Evolutionary conservation across 176 grass and related monocot genomes (phyloP), one percentile per base, ranked within the genome.

Genomic region (Oryza meyeriana): DNA sequence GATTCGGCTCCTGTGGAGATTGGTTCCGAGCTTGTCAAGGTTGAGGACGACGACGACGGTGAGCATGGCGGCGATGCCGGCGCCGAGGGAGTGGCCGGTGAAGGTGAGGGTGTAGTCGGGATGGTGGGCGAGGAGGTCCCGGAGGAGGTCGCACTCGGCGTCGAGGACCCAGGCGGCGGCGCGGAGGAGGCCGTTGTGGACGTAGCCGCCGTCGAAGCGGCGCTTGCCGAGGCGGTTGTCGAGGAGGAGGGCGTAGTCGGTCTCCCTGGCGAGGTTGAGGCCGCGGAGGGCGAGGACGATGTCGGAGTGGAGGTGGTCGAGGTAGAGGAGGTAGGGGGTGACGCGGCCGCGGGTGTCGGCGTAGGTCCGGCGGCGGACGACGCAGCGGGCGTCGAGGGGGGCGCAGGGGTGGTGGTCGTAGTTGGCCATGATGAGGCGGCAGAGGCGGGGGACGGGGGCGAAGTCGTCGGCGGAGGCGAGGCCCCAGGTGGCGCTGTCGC

Each of bases 141-240:
- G 66, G 36, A 97, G 77, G 0, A 94, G 27, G 81, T 97, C 85
- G 75, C 89, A 94, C 75, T 97, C 94, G 28, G 25, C 44, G 78
- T 97, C 94, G 84, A 97, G 84, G 14, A 97, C 84, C 81, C 94
- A 97, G 1, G 48, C 91, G 6, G 91, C 91, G 25, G 94, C 94
- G 6, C 91, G 85, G 75, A 97, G 73, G 52, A 97, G 87, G 14
- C 94, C 91, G 69, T 97, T 97, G 83, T 97, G 94, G 64, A 97
- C 94, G 82, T 94, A 97, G 0, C 91, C 94, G 4, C 94, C 91
- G 55, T 97, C 89, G 70, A 97, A 94, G 39, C 83, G 83, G 38
- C 91, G 71, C 87, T 94, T 97, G 20, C 91, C 91, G 42, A 97
- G 85, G n/a, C 87, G 86, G 70, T 97, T 97, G 72, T 97, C 94